Evolutionary conservation across 768 basidiomycete species (phyloP).

Genomic region (Trametes meyenii): DNA sequence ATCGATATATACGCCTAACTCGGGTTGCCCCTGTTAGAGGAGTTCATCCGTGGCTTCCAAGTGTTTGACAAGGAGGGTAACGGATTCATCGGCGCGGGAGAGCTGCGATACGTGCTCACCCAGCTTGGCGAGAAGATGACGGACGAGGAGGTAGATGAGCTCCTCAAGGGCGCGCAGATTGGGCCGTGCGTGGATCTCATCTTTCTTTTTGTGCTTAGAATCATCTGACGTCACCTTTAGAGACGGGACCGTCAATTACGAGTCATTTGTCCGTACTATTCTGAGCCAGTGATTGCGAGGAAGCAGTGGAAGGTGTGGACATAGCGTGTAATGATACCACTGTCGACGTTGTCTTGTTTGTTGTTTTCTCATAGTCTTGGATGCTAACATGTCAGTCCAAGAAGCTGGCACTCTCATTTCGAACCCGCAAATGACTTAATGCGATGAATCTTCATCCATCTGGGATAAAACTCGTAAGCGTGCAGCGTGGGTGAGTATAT

Average conservation of each 20-base stretch:
- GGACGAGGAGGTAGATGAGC: constrained; percentile 97
- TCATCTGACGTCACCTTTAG: constrained; percentile 41
- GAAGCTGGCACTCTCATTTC: no score
- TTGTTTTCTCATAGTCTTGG: constrained; percentile 10
- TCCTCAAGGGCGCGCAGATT: constrained; percentile 94
- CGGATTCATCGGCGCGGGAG: constrained; percentile 89
- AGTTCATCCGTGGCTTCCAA: constrained; percentile 99
- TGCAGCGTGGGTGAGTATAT: not conserved
- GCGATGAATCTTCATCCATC: no score
- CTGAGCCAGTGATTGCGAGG: constrained; percentile 69
- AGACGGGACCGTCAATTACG: constrained; percentile 97
- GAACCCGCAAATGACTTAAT: no score
- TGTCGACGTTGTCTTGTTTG: constrained; percentile 12
- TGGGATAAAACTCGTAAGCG: no score
- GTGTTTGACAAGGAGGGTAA: constrained; percentile 98
- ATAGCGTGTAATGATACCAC: constrained; percentile 21
- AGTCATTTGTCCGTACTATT: constrained; percentile 94
- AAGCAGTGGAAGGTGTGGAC: constrained; percentile 9
- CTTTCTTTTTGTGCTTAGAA: constrained; percentile 2
- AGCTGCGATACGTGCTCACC: constrained; percentile 80
- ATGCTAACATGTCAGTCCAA: not conserved
- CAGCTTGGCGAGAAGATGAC: constrained; percentile 98
- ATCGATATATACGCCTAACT: not conserved
- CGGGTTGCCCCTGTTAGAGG: constrained; percentile 59
- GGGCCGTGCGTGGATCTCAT: constrained; percentile 61